phyloP scores from a whole-genome alignment of 1,284 basidiomycete genomes.

The Cryptococcus sp. region DNA sequence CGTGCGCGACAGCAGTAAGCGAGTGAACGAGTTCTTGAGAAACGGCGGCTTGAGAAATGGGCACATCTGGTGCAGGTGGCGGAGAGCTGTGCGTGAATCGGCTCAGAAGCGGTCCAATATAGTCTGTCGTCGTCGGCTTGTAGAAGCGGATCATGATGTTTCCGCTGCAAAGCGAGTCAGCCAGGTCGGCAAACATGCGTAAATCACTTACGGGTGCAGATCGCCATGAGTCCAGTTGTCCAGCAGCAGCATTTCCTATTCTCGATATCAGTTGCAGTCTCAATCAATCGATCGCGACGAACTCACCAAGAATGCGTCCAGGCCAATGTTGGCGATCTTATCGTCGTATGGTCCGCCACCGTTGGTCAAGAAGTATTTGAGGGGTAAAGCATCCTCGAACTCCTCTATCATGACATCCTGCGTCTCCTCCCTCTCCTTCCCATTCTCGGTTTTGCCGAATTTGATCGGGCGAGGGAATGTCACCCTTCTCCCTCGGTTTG shows the following conservation, averaged over 20 bases:
- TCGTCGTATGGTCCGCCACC: conserved; percentile 91
- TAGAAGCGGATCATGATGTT: conserved; percentile 98
- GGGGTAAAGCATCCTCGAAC: conserved; percentile 86
- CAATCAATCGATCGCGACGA: neutral
- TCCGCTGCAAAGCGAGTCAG: conserved; percentile 66
- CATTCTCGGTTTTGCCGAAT: conserved; percentile 26
- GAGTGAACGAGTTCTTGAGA: conserved; percentile 64
- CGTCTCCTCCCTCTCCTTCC: conserved; percentile 24
- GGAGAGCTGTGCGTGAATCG: conserved; percentile 33
- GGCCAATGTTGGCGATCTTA: conserved; percentile 84
- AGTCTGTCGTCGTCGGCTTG: conserved; percentile 68
- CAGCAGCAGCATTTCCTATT: conserved; percentile 91
- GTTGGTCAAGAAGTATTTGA: conserved; percentile 83
- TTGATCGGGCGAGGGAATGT: conserved; percentile 84
- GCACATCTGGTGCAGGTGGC: conserved; percentile 21
- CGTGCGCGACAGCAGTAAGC: conserved; percentile 63
- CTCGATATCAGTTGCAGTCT: conserved; percentile 3
- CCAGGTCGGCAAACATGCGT: neutral
- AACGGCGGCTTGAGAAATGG: conserved; percentile 12
- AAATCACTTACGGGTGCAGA: conserved; percentile 57
- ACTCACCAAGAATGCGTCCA: conserved; percentile 91
- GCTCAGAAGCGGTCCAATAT: conserved; percentile 54
- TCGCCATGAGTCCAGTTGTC: conserved; percentile 99
- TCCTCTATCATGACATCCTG: conserved; percentile 87
- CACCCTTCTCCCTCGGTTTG: conserved; percentile 70